Conservation (phyloP, 495 filamentous ascomycete species). For the Evernia prunastri region DNA sequence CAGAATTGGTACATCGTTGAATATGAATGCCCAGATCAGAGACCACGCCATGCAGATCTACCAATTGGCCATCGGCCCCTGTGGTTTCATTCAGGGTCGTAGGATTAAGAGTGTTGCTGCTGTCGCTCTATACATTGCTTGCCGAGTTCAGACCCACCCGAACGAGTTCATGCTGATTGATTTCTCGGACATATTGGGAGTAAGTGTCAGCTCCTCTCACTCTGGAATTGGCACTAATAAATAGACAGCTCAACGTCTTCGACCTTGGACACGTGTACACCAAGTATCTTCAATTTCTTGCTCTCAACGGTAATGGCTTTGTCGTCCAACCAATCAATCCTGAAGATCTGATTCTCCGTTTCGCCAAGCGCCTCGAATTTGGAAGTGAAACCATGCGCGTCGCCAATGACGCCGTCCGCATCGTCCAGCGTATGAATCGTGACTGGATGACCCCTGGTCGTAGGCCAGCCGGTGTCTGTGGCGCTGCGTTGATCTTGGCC, state of each 20-base stretch:
- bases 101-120: constrained; percentile 76
- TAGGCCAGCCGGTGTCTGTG: constrained; percentile 87
- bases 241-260: constrained; percentile 73
- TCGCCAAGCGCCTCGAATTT: constrained; percentile 85
- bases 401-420: constrained; percentile 73
- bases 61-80: constrained; percentile 58
- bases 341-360: constrained; percentile 82
- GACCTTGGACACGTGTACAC: constrained; percentile 71
- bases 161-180: constrained; percentile 82
- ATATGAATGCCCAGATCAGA: constrained; percentile 51
- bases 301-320: constrained; percentile 48
- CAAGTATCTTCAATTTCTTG: constrained; percentile 49
- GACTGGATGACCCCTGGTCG: constrained; percentile 96
- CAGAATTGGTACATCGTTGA: constrained; percentile 35
- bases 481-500: constrained; percentile 87
- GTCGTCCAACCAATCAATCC: constrained; percentile 59
- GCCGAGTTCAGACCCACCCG: constrained; percentile 53
- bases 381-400: constrained; percentile 68
- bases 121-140: constrained; percentile 80
- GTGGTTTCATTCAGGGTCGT: constrained; percentile 78
- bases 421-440: constrained; percentile 84
- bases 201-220: constrained; percentile 22
- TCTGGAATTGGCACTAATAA: constrained; percentile 22
- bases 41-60: constrained; percentile 65
- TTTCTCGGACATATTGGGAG: constrained; percentile 74